phyloP scores from a whole-genome alignment of 2,329 filamentous ascomycete species.

The Neonectria punicea region DNA sequence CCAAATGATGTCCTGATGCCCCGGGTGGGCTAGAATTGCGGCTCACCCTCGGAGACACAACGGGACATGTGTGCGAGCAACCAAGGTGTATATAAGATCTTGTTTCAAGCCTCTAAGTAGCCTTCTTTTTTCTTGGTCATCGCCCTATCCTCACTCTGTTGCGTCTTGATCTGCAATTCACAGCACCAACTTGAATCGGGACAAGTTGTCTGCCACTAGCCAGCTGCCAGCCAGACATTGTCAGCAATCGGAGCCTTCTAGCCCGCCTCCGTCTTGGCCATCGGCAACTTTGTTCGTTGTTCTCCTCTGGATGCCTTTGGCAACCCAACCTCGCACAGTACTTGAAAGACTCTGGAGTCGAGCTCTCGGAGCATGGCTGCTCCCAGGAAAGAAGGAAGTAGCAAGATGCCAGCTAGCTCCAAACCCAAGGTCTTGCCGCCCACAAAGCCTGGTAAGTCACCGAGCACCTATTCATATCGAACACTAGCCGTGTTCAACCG shows the following conservation, averaged over 20 bases:
- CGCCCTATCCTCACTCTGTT: neutral
- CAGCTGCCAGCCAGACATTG: neutral
- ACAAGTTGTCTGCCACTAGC: neutral
- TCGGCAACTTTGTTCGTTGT: neutral
- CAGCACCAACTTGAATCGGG: neutral
- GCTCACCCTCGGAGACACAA: slow-evolving; percentile 7
- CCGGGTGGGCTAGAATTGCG: slow-evolving; percentile 10
- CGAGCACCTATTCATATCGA: neutral
- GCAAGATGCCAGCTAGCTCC: slow-evolving; percentile 10
- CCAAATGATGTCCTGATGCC: slow-evolving; percentile 4
- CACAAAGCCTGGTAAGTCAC: slow-evolving; percentile 9
- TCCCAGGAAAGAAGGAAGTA: neutral
- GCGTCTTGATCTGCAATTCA: too few species aligned
- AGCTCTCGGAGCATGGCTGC: neutral
- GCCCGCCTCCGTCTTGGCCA: slow-evolving; percentile 2
- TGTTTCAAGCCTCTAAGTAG: neutral
- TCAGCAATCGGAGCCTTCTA: slow-evolving; percentile 26
- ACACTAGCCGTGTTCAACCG: neutral
- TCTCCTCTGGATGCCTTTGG: neutral
- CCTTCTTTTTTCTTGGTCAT: neutral
- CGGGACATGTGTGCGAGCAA: neutral
- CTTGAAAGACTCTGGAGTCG: neutral
- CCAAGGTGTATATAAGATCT: slow-evolving; percentile 17
- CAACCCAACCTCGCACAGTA: neutral
- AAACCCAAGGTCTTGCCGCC: slow-evolving; percentile 20